Conservation (phyloP, 371 early-diverging fungal species). For the Sporodiniella umbellata region DNA sequence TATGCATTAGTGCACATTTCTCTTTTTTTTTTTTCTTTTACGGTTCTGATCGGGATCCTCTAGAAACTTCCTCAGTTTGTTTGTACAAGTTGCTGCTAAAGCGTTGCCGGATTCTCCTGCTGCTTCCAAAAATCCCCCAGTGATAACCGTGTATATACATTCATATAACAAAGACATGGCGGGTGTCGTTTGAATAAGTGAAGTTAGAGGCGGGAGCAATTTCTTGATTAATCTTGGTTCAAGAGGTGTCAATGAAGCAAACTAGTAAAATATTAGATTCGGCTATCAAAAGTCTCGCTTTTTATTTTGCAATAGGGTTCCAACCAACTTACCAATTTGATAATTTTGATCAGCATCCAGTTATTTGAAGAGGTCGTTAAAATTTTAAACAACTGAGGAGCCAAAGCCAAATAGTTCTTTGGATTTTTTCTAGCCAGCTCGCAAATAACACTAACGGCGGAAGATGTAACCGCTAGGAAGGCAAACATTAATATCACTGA, state of each 20-base stretch:
- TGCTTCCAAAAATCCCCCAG: slow-evolving; percentile 81
- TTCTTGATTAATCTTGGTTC: slow-evolving; percentile 94
- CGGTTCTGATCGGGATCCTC: slow-evolving; percentile 91
- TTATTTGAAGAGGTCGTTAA: slow-evolving; percentile 88
- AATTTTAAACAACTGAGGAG: slow-evolving; percentile 89
- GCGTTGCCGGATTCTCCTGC: slow-evolving; percentile 61
- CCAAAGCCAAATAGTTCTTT: slow-evolving; percentile 86
- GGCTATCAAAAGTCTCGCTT: background rate
- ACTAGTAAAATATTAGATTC: slow-evolving; percentile 42
- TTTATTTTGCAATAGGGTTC: too few relatives aligned
- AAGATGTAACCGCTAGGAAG: slow-evolving; percentile 78
- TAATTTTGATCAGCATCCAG: slow-evolving; percentile 98
- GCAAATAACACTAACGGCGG: slow-evolving; percentile 92
- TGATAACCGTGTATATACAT: slow-evolving; percentile 90
- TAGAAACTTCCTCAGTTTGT: slow-evolving; percentile 82
- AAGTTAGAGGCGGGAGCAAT: slow-evolving; percentile 78
- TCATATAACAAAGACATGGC: slow-evolving; percentile 96
- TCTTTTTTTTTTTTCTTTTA: slow-evolving; percentile 30
- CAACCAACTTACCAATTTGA: slow-evolving; percentile 92
- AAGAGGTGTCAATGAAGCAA: slow-evolving; percentile 87
- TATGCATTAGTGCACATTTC: background rate
- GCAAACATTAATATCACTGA: background rate
- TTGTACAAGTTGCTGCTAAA: slow-evolving; percentile 81
- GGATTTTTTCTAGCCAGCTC: slow-evolving; percentile 92
- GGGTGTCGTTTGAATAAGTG: slow-evolving; percentile 81